A percentile compares a stretch with the other conserved stretches of the same genome.
These are phyloP conservation scores for Spirogloea muscicola DNA, from an alignment of 139 green algal species.

Conservation along the genomic window DNA sequence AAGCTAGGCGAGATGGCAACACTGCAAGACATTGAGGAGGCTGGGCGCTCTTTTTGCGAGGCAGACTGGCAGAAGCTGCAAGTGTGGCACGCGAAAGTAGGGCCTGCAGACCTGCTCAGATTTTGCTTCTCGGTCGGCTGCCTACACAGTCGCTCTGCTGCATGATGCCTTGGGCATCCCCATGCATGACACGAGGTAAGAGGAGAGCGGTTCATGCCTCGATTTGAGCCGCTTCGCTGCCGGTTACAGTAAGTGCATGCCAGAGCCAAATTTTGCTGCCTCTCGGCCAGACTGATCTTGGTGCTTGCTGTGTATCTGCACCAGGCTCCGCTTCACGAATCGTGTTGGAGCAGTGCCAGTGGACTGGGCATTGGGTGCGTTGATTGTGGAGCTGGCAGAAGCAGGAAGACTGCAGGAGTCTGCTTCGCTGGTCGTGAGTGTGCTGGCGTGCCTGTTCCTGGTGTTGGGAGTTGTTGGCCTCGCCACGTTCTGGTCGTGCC, in stretches of 20 bases:
- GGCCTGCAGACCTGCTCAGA: no score
- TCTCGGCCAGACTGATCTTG: no score
- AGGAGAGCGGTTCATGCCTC: not conserved
- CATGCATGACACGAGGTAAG: slow-evolving; percentile 15
- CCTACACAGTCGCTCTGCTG: slow-evolving; percentile 41
- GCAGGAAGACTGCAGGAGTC: not conserved
- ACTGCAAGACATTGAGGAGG: slow-evolving; percentile 22
- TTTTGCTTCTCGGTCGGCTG: slow-evolving; percentile 49
- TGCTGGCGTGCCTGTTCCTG: slow-evolving; percentile 2
- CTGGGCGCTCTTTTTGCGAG: slow-evolving; percentile 21
- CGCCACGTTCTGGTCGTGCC: not conserved
- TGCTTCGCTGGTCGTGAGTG: not conserved
- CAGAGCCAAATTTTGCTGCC: no score
- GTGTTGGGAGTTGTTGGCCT: not conserved
- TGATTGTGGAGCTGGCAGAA: slow-evolving; percentile 13
- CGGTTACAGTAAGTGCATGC: not conserved
- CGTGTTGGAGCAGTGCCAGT: slow-evolving; percentile 14
- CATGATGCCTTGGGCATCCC: slow-evolving; percentile 34
- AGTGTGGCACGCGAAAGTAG: no score
- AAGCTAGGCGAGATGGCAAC: slow-evolving; percentile 11
- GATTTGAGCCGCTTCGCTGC: not conserved
- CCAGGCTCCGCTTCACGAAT: slow-evolving; percentile 39
- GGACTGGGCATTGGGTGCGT: slow-evolving; percentile 46
- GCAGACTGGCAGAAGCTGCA: slow-evolving; percentile 2
- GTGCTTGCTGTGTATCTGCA: not conserved